A percentile compares a stretch with the other conserved stretches of the same genome.
Conservation (phyloP, 306 rosid genomes). For the Begonia peltatifolia region DNA sequence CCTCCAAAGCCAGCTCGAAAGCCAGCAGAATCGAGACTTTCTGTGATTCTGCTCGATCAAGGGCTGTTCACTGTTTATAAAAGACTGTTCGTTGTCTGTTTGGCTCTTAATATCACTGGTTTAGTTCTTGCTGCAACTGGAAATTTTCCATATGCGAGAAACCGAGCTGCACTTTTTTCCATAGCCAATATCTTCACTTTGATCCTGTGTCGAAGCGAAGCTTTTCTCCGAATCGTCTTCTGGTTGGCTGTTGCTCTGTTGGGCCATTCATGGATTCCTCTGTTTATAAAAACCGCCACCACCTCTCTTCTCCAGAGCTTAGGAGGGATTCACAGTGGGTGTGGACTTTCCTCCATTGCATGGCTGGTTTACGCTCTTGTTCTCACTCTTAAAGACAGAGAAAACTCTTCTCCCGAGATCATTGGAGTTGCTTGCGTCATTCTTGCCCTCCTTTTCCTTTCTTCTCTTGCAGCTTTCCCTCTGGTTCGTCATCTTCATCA, state of each 20-base stretch:
- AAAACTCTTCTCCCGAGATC: constrained; percentile 28
- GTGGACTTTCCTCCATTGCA: constrained; percentile 56
- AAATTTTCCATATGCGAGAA: constrained; percentile 27
- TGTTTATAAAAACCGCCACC: constrained; percentile 29
- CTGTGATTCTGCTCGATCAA: constrained; percentile 49
- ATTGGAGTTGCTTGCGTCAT: constrained; percentile 28
- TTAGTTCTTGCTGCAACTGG: constrained; percentile 36
- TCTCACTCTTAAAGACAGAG: constrained; percentile 20
- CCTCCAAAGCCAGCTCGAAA: constrained; percentile 10
- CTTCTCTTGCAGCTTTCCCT: constrained; percentile 58
- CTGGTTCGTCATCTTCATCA: constrained; percentile 60
- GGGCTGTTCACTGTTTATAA: constrained; percentile 53
- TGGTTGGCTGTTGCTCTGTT: constrained; percentile 31
- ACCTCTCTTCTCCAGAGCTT: constrained; percentile 63
- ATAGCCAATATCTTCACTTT: constrained; percentile 46
- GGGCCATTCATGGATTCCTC: constrained; percentile 35
- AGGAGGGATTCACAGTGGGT: constrained; percentile 70
- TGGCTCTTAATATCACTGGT: constrained; percentile 28
- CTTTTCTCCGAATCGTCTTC: constrained; percentile 26
- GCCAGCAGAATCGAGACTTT: constrained; percentile 18
- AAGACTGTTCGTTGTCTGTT: constrained; percentile 28
- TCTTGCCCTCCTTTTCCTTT: constrained; percentile 39
- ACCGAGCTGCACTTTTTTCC: constrained; percentile 37
- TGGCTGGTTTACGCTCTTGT: constrained; percentile 48
- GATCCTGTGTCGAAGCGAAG: constrained; percentile 53